A percentile compares a stretch with the other conserved stretches of the same genome.
These are phyloP conservation scores for Nannizzia gypsea DNA, from an alignment of 2,329 filamentous ascomycete species.

Conservation along the genomic window DNA sequence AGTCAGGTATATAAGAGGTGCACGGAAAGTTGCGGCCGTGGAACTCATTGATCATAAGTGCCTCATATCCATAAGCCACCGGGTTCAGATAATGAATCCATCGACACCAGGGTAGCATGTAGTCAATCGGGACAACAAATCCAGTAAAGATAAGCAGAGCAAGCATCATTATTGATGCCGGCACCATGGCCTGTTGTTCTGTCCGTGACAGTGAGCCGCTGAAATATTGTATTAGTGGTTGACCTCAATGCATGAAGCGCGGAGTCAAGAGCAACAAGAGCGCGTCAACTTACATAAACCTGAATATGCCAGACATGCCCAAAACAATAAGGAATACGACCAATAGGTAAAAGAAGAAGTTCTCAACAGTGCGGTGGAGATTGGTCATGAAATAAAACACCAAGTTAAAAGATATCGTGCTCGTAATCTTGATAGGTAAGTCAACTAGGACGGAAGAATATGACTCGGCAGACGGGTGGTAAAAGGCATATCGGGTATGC, in stretches of 20 bases:
- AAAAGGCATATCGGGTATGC: slow-evolving; percentile 72
- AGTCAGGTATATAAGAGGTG: slow-evolving; percentile 32
- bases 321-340: slow-evolving; percentile 53
- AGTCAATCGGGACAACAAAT: slow-evolving; percentile 30
- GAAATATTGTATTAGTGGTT: slow-evolving; percentile 28
- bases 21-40: slow-evolving; percentile 48
- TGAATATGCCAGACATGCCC: slow-evolving; percentile 68
- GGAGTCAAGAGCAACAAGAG: background rate
- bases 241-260: background rate
- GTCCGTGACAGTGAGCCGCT: slow-evolving; percentile 64
- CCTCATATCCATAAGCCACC: slow-evolving; percentile 67
- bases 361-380: slow-evolving; percentile 56
- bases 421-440: slow-evolving; percentile 69
- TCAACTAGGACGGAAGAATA: slow-evolving; percentile 66
- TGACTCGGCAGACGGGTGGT: slow-evolving; percentile 75
- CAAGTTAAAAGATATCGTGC: slow-evolving; percentile 63
- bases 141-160: slow-evolving; percentile 38
- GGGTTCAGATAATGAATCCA: slow-evolving; percentile 77
- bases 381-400: slow-evolving; percentile 80
- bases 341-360: slow-evolving; percentile 63
- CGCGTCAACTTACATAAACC: slow-evolving; percentile 49
- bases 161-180: slow-evolving; percentile 39
- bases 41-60: slow-evolving; percentile 75
- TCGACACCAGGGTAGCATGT: slow-evolving; percentile 72
- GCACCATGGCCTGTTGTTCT: slow-evolving; percentile 56